Conservation (phyloP, 2,329 filamentous ascomycete genomes). For the Hymenotorrendiella dingleyae region DNA sequence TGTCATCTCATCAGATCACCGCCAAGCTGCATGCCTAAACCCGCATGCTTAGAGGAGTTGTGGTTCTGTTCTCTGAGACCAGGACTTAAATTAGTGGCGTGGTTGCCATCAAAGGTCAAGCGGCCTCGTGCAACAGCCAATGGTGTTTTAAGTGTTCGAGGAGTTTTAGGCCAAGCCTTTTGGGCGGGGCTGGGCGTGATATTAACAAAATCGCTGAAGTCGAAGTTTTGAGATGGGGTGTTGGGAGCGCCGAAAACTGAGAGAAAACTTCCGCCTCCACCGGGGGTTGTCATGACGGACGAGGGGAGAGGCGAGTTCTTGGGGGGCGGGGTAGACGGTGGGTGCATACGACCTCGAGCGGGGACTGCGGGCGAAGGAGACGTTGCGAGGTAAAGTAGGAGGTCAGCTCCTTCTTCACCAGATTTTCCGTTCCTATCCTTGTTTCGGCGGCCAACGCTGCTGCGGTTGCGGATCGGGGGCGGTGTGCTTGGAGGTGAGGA, state of each 20-base stretch:
- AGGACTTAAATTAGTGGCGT: constrained; percentile 17
- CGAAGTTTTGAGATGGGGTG: constrained; percentile 79
- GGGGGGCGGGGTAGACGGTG: constrained; percentile 70
- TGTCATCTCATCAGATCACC: constrained; percentile 53
- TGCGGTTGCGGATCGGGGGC: constrained; percentile 55
- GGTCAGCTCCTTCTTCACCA: constrained; percentile 74
- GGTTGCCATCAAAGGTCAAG: constrained; percentile 26
- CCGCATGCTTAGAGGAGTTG: constrained; percentile 37
- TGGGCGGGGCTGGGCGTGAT: constrained; percentile 95
- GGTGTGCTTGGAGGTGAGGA: constrained; percentile 85
- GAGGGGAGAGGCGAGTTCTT: constrained; percentile 67
- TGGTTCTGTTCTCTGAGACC: constrained; percentile 11
- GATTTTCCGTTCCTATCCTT: constrained; percentile 50
- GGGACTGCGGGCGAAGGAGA: constrained; percentile 80
- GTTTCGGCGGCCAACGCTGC: constrained; percentile 41
- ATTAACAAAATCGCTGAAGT: constrained; percentile 96
- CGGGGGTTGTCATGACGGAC: constrained; percentile 85
- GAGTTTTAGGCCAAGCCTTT: constrained; percentile 57
- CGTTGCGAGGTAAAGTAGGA: constrained; percentile 79
- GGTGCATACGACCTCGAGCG: constrained; percentile 52
- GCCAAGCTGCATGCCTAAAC: constrained; percentile 60
- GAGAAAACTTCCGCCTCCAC: constrained; percentile 54
- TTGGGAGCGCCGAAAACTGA: constrained; percentile 64
- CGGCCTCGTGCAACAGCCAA: constrained; percentile 23
- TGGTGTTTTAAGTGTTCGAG: constrained; percentile 26